These are phyloP conservation scores for Mycena amicta DNA, from an alignment of 768 basidiomycete species.

Conservation along the genomic window DNA sequence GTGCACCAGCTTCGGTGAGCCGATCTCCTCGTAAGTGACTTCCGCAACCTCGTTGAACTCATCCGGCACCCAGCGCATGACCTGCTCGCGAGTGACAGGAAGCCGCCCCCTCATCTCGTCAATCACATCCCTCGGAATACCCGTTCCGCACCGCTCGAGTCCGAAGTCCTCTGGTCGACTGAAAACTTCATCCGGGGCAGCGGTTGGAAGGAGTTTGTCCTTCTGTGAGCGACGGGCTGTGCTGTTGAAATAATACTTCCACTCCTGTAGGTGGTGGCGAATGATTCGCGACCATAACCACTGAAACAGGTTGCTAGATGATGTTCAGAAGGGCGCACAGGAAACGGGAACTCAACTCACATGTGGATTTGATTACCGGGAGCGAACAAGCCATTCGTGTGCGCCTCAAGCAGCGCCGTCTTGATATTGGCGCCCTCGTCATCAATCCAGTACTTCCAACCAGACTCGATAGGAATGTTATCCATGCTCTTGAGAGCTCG, in stretches of 20 bases:
- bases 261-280: constrained; percentile 21
- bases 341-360: neutral
- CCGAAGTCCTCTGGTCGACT: constrained; percentile 10
- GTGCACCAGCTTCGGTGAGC: neutral
- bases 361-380: constrained; percentile 1
- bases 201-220: constrained; percentile 25
- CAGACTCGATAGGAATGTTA: constrained; percentile 23
- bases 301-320: constrained; percentile 8
- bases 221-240: constrained; percentile 23
- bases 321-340: neutral
- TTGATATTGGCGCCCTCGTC: constrained; percentile 19
- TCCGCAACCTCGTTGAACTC: constrained; percentile 6
- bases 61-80: neutral
- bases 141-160: constrained; percentile 15
- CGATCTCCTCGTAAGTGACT: neutral
- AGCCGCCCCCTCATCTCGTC: constrained; percentile 4
- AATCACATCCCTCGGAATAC: constrained; percentile 13
- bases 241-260: constrained; percentile 24
- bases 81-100: neutral
- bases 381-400: constrained; percentile 10
- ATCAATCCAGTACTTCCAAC: constrained; percentile 20
- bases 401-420: constrained; percentile 10
- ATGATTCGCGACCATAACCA: constrained; percentile 11
- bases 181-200: constrained; percentile 11
- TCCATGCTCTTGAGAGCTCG: constrained; percentile 15